Base-by-base conservation (phyloP, 2,329 filamentous ascomycete species). In the Fusarium veterinarium region DNA sequence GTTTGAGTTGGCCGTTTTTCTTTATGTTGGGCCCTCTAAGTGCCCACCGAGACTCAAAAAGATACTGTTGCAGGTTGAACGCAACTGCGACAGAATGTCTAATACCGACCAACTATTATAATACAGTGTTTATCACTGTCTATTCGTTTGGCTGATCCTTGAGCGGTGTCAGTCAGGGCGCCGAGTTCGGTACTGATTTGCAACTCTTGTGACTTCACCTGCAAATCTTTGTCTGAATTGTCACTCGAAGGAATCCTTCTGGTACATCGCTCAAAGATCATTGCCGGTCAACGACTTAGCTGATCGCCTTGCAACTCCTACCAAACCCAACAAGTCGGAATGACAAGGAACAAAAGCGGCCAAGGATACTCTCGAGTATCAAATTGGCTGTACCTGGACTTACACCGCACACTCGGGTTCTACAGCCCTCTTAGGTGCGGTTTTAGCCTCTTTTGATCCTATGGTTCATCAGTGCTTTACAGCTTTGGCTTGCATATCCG, bases 161-260 rank as follows among this genome's bases (percentile, higher is more conserved):
- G 63, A 74, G 71, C 67, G 55, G 67, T 71, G 71, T 73, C 67
- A 67, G 63, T 74, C 71, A 64, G 42, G 16, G 46, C 41, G 46
- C 71, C 71, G 48, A 68, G 59, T 71, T 65, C 25, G 67, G 71
- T 42, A 46, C 64, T 68, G 71, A 73, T 73, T 74, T 67, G 64
- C 71, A 55, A 45, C 55, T 60, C 45, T 57, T 49, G 41, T 35
- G 51, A 72, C 58, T 64, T 51, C 44, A 40, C n/a, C 30, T 71
- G 59, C 58, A 67, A 73, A 74, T 73, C 71, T 42, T 71, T 64
- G 20, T 68, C 71, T 42, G 28, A 68, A 68, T 28, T 37, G 63
- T 71, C 59, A 46, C 51, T 37, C n/a, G 28, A 68, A 49, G 30
- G 48, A 73, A 63, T 67, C 41, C 25, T 70, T 62, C 58, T 61